Percentiles rank a stretch among this genome's conserved stretches.
phyloP scores from a whole-genome alignment of 2,329 filamentous ascomycete genomes.

The Laburnicola sp. region DNA sequence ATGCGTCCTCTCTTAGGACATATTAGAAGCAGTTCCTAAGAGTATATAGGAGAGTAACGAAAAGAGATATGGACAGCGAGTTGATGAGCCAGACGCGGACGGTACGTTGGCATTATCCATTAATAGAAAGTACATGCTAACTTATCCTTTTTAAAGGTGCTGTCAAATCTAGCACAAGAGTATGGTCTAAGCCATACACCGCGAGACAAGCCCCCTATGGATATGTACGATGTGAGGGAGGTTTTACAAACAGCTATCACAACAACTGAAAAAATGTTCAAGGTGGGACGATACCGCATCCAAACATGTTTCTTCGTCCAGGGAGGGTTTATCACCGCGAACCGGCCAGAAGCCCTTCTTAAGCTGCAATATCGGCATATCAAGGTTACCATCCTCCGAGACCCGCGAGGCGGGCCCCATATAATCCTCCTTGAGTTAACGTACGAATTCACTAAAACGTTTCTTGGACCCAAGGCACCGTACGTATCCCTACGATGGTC shows the following conservation, averaged over 20 bases:
- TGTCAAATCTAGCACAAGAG: too few relatives aligned
- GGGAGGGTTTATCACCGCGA: neutral
- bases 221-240: conserved; percentile 4
- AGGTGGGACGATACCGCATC: conserved; percentile 1
- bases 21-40: neutral
- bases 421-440: too few relatives aligned
- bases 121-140: too few relatives aligned
- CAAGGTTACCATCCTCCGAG: too few relatives aligned
- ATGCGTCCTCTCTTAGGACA: neutral
- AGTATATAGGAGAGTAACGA: neutral
- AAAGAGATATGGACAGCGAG: conserved; percentile 4
- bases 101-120: neutral
- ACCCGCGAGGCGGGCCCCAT: too few relatives aligned
- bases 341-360: too few relatives aligned
- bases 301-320: conserved; percentile 2
- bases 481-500: too few relatives aligned
- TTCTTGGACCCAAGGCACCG: too few relatives aligned
- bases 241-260: conserved; percentile 1
- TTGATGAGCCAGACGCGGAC: neutral
- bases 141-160: too few relatives aligned
- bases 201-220: neutral
- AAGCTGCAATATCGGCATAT: too few relatives aligned
- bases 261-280: conserved; percentile 6
- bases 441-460: too few relatives aligned
- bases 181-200: too few relatives aligned